A percentile compares a stretch with the other conserved stretches of the same genome.
Conservation (phyloP, 768 basidiomycete species). For the Pulveroboletus sp. region DNA sequence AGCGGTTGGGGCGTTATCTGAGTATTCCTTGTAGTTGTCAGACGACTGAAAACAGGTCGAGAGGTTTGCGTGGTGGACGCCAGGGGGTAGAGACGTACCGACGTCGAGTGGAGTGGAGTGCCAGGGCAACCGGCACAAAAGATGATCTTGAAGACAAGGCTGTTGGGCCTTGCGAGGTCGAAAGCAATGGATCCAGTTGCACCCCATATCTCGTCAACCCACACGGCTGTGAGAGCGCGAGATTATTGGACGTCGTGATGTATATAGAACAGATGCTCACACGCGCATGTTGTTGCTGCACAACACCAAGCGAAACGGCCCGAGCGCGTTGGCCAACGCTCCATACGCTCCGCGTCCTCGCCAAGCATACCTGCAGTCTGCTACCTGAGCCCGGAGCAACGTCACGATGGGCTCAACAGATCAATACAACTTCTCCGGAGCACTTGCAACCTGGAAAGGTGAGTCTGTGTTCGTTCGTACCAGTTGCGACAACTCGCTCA, state of each 20-base stretch:
- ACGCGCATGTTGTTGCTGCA: background rate
- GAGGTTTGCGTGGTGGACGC: constrained; percentile 14
- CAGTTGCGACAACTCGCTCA: constrained; percentile 1
- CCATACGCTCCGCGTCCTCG: background rate
- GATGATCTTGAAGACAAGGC: constrained; percentile 11
- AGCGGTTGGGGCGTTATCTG: constrained; percentile 7
- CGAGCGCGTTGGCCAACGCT: background rate
- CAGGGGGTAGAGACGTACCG: background rate
- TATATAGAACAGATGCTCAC: constrained; percentile 2
- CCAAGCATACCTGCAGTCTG: background rate
- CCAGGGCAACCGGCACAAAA: constrained; percentile 5
- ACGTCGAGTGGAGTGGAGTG: constrained; percentile 16
- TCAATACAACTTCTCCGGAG: constrained; percentile 83
- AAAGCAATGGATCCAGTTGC: constrained; percentile 10
- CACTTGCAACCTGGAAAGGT: constrained; percentile 92
- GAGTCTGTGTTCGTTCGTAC: constrained; percentile 10
- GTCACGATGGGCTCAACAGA: constrained; percentile 37
- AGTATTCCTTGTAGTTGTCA: background rate
- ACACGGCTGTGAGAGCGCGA: constrained; percentile 10
- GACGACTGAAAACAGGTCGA: background rate
- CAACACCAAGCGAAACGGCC: background rate
- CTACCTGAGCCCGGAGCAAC: background rate
- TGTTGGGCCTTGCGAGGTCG: constrained; percentile 2
- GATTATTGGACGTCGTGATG: constrained; percentile 15
- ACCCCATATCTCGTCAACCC: constrained; percentile 7